A percentile compares a stretch with the other conserved stretches of the same genome.
Conservation (phyloP, 1,284 basidiomycete species). For the Malassezia brasiliensis region DNA sequence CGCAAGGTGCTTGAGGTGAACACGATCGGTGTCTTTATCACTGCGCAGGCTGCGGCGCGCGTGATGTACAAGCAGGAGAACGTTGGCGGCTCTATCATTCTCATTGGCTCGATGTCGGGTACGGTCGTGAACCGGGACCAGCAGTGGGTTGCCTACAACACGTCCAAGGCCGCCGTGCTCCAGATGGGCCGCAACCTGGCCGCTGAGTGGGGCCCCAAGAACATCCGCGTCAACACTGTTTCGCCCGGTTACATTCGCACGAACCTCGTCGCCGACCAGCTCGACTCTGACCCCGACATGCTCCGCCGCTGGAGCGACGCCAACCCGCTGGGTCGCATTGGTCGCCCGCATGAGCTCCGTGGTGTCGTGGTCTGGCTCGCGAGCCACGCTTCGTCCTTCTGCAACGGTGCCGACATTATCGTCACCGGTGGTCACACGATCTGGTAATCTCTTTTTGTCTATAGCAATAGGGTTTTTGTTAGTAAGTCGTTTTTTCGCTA, state of each 20-base stretch:
- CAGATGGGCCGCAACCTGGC: conserved; percentile 77
- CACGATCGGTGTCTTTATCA: conserved; percentile 64
- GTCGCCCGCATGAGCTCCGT: conserved; percentile 64
- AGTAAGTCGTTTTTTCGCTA: no score
- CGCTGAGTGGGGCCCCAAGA: conserved; percentile 63
- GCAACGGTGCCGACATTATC: conserved; percentile 44
- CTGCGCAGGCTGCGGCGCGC: conserved; percentile 66
- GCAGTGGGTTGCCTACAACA: conserved; percentile 68
- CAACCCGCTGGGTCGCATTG: conserved; percentile 67
- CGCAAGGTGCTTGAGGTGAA: conserved; percentile 62
- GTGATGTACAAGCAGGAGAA: conserved; percentile 62
- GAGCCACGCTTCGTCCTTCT: conserved; percentile 51
- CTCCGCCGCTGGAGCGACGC: conserved; percentile 62
- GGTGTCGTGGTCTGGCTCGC: conserved; percentile 72
- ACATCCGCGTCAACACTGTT: conserved; percentile 53
- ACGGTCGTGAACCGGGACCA: conserved; percentile 65
- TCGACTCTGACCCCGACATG: conserved; percentile 62
- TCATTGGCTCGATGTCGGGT: conserved; percentile 78
- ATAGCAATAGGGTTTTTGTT: background rate
- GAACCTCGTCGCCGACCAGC: conserved; percentile 67
- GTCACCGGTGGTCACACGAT: conserved; percentile 48
- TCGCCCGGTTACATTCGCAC: conserved; percentile 48
- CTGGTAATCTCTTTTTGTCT: conserved; percentile 30
- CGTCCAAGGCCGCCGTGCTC: conserved; percentile 68
- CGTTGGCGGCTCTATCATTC: conserved; percentile 65